A percentile compares a stretch with the other conserved stretches of the same genome.
phyloP scores from a whole-genome alignment of 2,329 filamentous ascomycete genomes.

The Mycosphaerella arachidis region DNA sequence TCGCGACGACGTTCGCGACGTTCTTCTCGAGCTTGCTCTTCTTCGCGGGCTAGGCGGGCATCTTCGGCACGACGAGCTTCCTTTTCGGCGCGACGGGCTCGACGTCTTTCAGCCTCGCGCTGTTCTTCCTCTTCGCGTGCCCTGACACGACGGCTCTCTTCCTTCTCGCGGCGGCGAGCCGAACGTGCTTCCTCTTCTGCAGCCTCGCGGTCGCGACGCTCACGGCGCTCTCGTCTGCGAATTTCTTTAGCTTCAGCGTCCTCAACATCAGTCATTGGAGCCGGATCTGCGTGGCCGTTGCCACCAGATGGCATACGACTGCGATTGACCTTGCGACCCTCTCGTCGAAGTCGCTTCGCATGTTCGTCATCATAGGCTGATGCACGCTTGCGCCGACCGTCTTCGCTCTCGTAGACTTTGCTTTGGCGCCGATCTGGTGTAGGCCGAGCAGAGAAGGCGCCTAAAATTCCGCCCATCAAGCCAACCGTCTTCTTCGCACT shows the following conservation, averaged over 20 bases:
- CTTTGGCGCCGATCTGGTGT: slow-evolving; percentile 28
- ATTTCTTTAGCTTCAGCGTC: slow-evolving; percentile 30
- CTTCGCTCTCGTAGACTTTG: slow-evolving; percentile 34
- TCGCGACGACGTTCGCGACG: slow-evolving; percentile 30
- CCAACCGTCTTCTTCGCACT: slow-evolving; percentile 53
- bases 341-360: slow-evolving; percentile 34
- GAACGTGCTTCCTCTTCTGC: slow-evolving; percentile 20
- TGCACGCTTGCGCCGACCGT: slow-evolving; percentile 32
- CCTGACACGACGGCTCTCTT: slow-evolving; percentile 23
- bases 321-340: slow-evolving; percentile 33
- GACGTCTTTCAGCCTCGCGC: slow-evolving; percentile 25
- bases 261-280: slow-evolving; percentile 28
- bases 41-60: slow-evolving; percentile 27
- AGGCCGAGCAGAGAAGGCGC: slow-evolving; percentile 34
- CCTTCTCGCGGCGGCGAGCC: slow-evolving; percentile 25
- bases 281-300: slow-evolving; percentile 26
- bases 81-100: slow-evolving; percentile 26
- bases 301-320: slow-evolving; percentile 29
- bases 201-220: slow-evolving; percentile 24
- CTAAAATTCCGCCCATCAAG: slow-evolving; percentile 54
- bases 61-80: slow-evolving; percentile 30
- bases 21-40: slow-evolving; percentile 28
- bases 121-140: slow-evolving; percentile 31
- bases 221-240: slow-evolving; percentile 34
- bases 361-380: slow-evolving; percentile 32